A percentile compares a stretch with the other conserved stretches of the same genome.
Conservation (phyloP, 108 stramenopile genomes). For the Skeletonema marinoi region DNA sequence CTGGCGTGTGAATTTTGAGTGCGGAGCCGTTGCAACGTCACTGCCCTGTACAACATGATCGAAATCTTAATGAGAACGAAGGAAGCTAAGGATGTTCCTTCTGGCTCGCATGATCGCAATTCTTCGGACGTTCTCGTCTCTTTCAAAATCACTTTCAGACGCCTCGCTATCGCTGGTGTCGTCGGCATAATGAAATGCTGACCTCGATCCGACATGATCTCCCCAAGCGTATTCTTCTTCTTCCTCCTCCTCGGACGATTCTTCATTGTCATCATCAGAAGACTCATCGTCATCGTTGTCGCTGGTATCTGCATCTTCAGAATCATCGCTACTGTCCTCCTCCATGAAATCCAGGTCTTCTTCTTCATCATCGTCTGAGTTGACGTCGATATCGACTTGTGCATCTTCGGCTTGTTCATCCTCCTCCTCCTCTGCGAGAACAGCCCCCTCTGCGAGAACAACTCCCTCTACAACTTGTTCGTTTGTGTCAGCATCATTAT, state of each 20-base stretch:
- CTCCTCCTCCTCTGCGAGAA: constrained; percentile 16
- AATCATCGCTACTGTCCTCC: constrained; percentile 50
- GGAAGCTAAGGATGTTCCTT: constrained; percentile 22
- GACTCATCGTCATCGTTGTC: constrained; percentile 9
- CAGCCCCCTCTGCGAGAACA: constrained; percentile 17
- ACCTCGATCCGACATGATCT: constrained; percentile 28
- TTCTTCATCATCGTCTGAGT: constrained; percentile 14
- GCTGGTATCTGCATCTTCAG: constrained; percentile 44
- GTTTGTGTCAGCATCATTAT: constrained; percentile 8
- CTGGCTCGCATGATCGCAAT: constrained; percentile 16
- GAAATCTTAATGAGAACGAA: not conserved
- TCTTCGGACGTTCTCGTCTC: not conserved
- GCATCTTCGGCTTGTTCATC: constrained; percentile 9
- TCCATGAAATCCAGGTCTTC: constrained; percentile 32
- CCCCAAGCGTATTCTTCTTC: constrained; percentile 36
- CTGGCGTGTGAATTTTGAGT: not conserved
- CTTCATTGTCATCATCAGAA: not conserved
- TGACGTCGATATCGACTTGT: not conserved
- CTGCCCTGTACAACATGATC: not conserved
- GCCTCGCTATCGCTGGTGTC: constrained; percentile 18
- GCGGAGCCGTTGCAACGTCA: not conserved
- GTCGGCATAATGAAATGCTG: constrained; percentile 28
- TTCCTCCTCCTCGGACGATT: not conserved
- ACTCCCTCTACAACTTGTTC: constrained; percentile 17
- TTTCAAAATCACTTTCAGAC: constrained; percentile 8